phyloP scores from a whole-genome alignment of 78 protist species.

The Speleostelium caveatum region DNA sequence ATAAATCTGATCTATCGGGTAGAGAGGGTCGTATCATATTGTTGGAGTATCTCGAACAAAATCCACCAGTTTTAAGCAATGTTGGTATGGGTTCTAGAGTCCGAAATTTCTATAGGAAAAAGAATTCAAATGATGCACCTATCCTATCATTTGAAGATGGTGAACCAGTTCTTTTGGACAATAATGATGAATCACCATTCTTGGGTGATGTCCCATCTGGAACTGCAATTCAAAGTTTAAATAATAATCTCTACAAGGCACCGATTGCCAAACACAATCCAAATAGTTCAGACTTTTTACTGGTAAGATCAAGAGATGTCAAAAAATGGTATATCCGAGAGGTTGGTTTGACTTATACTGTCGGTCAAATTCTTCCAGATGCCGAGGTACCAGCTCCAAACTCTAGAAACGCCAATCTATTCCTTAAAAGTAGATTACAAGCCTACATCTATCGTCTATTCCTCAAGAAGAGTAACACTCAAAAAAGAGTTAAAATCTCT shows the following conservation, averaged over 20 bases:
- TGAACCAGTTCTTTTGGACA: slow-evolving; percentile 55
- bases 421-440: slow-evolving; percentile 68
- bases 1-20: slow-evolving; percentile 80
- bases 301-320: slow-evolving; percentile 76
- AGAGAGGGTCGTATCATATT: slow-evolving; percentile 82
- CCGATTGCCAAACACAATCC: slow-evolving; percentile 78
- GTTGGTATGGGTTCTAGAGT: slow-evolving; percentile 85
- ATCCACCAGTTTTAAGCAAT: slow-evolving; percentile 71
- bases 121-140: slow-evolving; percentile 12
- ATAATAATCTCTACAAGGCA: slow-evolving; percentile 80
- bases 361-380: slow-evolving; percentile 78
- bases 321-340: slow-evolving; percentile 80
- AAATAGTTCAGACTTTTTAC: slow-evolving; percentile 72
- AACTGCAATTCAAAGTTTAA: slow-evolving; percentile 36
- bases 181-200: slow-evolving; percentile 80
- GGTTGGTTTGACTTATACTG: slow-evolving; percentile 58
- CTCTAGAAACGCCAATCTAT: slow-evolving; percentile 50
- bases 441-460: slow-evolving; percentile 74
- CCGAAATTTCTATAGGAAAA: slow-evolving; percentile 64
- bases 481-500: slow-evolving; percentile 48
- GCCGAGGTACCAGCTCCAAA: slow-evolving; percentile 81
- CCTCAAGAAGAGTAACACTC: slow-evolving; percentile 44
- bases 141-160: slow-evolving; percentile 73
- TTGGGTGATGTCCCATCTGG: slow-evolving; percentile 82
- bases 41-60: slow-evolving; percentile 83